Evolutionary conservation across 2,329 filamentous ascomycete species (phyloP).

Genomic region (Aureobasidium musti): DNA sequence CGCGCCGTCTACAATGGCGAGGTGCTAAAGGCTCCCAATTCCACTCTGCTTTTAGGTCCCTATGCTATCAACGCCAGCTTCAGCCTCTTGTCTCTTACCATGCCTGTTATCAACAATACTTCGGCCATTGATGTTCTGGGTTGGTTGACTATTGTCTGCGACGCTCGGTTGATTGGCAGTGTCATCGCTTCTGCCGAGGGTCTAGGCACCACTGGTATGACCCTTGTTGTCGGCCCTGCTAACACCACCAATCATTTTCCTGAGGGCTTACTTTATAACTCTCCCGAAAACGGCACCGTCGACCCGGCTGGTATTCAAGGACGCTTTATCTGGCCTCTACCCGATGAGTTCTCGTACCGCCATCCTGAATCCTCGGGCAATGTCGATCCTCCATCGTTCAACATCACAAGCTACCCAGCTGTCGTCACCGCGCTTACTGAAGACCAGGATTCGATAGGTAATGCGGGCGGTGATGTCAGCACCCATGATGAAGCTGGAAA

Average conservation of each 20-base stretch:
- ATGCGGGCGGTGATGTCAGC: constrained; percentile 67
- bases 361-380: constrained; percentile 41
- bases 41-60: constrained; percentile 74
- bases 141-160: constrained; percentile 79
- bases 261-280: constrained; percentile 39
- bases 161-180: constrained; percentile 64
- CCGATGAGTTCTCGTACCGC: constrained; percentile 34
- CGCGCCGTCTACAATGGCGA: constrained; percentile 49
- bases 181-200: constrained; percentile 68
- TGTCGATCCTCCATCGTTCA: constrained; percentile 56
- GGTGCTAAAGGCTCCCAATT: constrained; percentile 44
- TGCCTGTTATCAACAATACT: constrained; percentile 72
- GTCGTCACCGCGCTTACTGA: constrained; percentile 61
- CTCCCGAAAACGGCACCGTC: neutral
- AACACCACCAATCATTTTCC: constrained; percentile 62
- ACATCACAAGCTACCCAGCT: constrained; percentile 63
- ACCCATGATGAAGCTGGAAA: constrained; percentile 71
- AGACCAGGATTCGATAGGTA: constrained; percentile 57
- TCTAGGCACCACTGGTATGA: constrained; percentile 67
- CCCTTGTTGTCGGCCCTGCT: constrained; percentile 69
- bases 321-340: constrained; percentile 39
- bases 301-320: constrained; percentile 30
- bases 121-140: constrained; percentile 67
- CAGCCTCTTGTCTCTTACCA: constrained; percentile 76
- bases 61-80: constrained; percentile 70